These are phyloP conservation scores for Cutaneotrichosporon mucoides DNA, from an alignment of 1,284 basidiomycete species.

Conservation along the genomic window DNA sequence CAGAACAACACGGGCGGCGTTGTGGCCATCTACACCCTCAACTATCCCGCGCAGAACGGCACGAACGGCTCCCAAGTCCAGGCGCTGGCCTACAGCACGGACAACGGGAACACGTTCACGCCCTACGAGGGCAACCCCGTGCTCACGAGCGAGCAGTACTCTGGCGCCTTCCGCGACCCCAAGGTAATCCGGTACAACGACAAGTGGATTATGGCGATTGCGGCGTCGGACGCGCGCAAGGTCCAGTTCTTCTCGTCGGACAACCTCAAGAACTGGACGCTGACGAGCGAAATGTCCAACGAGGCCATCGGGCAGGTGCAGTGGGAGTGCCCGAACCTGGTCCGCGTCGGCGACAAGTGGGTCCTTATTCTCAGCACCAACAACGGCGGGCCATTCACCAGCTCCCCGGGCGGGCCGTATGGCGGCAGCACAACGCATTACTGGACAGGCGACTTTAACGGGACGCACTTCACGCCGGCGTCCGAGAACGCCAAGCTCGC, in stretches of 20 bases:
- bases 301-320: conserved; percentile 40
- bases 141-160: conserved; percentile 4
- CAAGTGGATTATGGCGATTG: conserved; percentile 50
- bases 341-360: conserved; percentile 35
- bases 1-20: conserved; percentile 32
- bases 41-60: conserved; percentile 25
- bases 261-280: conserved; percentile 48
- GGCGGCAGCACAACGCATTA: conserved; percentile 48
- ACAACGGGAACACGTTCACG: conserved; percentile 49
- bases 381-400: not conserved
- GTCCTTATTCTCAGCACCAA: conserved; percentile 36
- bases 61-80: conserved; percentile 35
- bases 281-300: conserved; percentile 41
- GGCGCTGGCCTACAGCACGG: conserved; percentile 47
- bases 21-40: conserved; percentile 51
- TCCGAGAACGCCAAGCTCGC: conserved; percentile 13
- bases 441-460: conserved; percentile 49
- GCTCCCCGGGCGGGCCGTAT: conserved; percentile 34
- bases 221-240: conserved; percentile 42
- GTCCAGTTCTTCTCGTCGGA: conserved; percentile 48
- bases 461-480: conserved; percentile 35
- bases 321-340: conserved; percentile 50
- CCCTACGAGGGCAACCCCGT: conserved; percentile 27
- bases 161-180: conserved; percentile 49
- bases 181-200: conserved; percentile 49